phyloP scores from a whole-genome alignment of 2,329 filamentous ascomycete species.

The Setomelanomma holmii region DNA sequence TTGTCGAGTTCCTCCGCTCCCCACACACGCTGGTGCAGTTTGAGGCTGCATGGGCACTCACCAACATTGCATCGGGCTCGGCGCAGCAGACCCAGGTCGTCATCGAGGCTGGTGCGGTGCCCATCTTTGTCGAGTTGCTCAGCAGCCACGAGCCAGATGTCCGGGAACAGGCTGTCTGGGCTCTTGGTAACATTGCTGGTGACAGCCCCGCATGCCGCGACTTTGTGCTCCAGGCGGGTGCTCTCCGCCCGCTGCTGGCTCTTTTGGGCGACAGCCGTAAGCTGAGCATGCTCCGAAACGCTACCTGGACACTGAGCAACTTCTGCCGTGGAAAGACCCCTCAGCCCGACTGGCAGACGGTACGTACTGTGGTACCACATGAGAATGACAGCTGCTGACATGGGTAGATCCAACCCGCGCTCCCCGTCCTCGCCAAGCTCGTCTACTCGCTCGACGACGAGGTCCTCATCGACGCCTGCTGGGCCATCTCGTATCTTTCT shows the following conservation, averaged over 20 bases:
- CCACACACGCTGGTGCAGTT: slow-evolving; percentile 98
- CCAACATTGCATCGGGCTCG: slow-evolving; percentile 98
- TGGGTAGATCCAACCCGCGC: slow-evolving; percentile 83
- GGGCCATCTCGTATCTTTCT: slow-evolving; percentile 98
- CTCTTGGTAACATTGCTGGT: slow-evolving; percentile 96
- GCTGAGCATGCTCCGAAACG: slow-evolving; percentile 98
- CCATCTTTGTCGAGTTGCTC: slow-evolving; percentile 96
- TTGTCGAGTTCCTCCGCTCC: slow-evolving; percentile 97
- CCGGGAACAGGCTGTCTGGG: slow-evolving; percentile 97
- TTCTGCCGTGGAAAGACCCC: slow-evolving; percentile 99
- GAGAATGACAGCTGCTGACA: slow-evolving; percentile 2
- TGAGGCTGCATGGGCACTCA: slow-evolving; percentile 97
- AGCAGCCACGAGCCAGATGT: slow-evolving; percentile 97
- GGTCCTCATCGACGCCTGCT: slow-evolving; percentile 98
- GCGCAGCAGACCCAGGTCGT: slow-evolving; percentile 98
- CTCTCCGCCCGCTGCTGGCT: slow-evolving; percentile 85
- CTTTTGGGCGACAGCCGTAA: slow-evolving; percentile 97
- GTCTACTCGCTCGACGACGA: slow-evolving; percentile 99
- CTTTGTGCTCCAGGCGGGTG: slow-evolving; percentile 90
- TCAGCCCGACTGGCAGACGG: slow-evolving; percentile 96
- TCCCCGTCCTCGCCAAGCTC: slow-evolving; percentile 94
- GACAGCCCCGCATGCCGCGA: slow-evolving; percentile 98
- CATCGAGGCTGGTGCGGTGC: slow-evolving; percentile 96
- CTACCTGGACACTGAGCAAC: slow-evolving; percentile 99
- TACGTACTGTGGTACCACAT: slow-evolving; percentile 58